Percentiles rank a stretch among this genome's conserved stretches.
These are phyloP conservation scores for Plectosphaerella plurivora DNA, from an alignment of 2,329 filamentous ascomycete genomes.

Conservation along the genomic window DNA sequence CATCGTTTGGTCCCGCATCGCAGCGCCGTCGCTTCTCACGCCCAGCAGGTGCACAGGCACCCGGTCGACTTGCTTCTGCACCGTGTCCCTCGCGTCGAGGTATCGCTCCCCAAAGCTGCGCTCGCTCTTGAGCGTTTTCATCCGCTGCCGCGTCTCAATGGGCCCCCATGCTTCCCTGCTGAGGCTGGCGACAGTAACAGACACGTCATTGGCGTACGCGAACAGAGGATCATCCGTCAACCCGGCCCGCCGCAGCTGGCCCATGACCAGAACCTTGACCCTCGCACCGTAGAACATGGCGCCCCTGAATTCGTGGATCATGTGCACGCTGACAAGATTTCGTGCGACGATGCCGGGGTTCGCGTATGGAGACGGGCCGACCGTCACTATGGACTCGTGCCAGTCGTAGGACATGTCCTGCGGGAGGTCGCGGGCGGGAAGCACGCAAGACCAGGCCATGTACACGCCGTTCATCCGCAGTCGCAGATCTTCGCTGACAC, in stretches of 20 bases:
- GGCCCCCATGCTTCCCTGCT: slow-evolving; percentile 40
- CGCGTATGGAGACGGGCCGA: slow-evolving; percentile 44
- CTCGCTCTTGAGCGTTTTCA: slow-evolving; percentile 32
- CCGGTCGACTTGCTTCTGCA: slow-evolving; percentile 52
- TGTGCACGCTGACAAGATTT: slow-evolving; percentile 47
- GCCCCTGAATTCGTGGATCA: slow-evolving; percentile 46
- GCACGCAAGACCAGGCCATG: slow-evolving; percentile 56
- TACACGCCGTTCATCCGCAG: slow-evolving; percentile 57
- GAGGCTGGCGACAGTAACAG: slow-evolving; percentile 40
- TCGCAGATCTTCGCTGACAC: slow-evolving; percentile 43
- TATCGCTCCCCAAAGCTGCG: slow-evolving; percentile 40
- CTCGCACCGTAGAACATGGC: slow-evolving; percentile 33
- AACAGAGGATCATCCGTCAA: slow-evolving; percentile 18
- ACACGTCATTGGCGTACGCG: slow-evolving; percentile 32
- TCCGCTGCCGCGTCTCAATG: slow-evolving; percentile 29
- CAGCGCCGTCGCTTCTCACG: slow-evolving; percentile 45
- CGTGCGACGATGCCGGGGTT: slow-evolving; percentile 40
- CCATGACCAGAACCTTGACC: slow-evolving; percentile 56
- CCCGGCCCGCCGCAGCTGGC: slow-evolving; percentile 42
- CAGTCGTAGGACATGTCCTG: slow-evolving; percentile 39
- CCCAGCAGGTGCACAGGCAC: slow-evolving; percentile 57
- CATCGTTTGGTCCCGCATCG: slow-evolving; percentile 42
- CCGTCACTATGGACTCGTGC: slow-evolving; percentile 55
- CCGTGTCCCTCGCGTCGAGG: slow-evolving; percentile 39
- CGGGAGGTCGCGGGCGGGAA: slow-evolving; percentile 22